These are phyloP conservation scores for Phytophthora ramorum DNA, from an alignment of 352 stramenopile species.

Conservation along the genomic window DNA sequence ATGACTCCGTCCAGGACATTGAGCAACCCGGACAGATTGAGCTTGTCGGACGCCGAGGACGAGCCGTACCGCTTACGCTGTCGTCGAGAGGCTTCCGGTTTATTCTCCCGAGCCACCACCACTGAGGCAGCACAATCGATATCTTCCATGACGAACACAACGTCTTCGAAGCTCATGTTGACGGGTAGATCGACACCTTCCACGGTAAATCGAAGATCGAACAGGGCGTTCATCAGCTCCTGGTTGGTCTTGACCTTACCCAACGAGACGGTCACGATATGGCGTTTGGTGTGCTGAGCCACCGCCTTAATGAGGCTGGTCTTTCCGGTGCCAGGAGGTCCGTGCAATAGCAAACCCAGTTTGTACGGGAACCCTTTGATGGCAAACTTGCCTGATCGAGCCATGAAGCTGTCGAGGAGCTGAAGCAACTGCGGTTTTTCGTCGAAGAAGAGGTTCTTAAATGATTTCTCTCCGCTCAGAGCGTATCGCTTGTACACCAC, in stretches of 20 bases:
- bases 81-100: conserved; percentile 17
- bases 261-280: conserved; percentile 82
- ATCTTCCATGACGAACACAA: conserved; percentile 93
- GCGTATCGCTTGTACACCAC: conserved; percentile 76
- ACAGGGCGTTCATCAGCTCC: conserved; percentile 83
- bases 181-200: conserved; percentile 69
- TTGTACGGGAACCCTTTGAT: conserved; percentile 93
- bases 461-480: conserved; percentile 87
- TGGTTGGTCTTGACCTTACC: conserved; percentile 85
- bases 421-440: conserved; percentile 77
- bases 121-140: conserved; percentile 83
- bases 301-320: conserved; percentile 92
- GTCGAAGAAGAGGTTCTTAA: conserved; percentile 88
- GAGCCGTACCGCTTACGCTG: conserved; percentile 20
- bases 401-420: conserved; percentile 78
- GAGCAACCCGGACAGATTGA: conserved; percentile 86
- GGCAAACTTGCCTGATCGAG: conserved; percentile 78
- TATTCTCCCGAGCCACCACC: conserved; percentile 55
- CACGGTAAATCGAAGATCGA: conserved; percentile 71
- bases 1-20: conserved; percentile 93
- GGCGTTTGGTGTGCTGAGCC: conserved; percentile 77
- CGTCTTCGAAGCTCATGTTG: conserved; percentile 78
- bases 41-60: conserved; percentile 43
- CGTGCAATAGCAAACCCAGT: conserved; percentile 86
- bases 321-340: conserved; percentile 90